phyloP scores from a whole-genome alignment of 2,329 filamentous ascomycete species.

The Coleophoma eucalyptorum region DNA sequence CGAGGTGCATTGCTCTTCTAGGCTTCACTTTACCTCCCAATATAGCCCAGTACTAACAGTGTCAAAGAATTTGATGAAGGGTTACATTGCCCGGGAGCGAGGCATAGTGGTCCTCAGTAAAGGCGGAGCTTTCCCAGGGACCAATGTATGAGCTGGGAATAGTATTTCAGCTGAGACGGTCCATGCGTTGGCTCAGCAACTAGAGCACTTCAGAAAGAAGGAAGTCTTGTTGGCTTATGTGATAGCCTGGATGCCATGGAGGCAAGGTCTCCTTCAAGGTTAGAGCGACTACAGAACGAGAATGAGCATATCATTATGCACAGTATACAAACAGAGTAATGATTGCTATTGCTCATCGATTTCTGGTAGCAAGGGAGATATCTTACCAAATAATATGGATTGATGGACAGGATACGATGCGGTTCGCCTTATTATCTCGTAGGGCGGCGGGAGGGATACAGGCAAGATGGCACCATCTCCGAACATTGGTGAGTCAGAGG shows the following conservation, averaged over 20 bases:
- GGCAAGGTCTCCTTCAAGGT: too few relatives aligned
- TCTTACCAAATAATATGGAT: too few relatives aligned
- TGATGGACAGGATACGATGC: too few relatives aligned
- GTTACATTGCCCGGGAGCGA: slow-evolving; percentile 90
- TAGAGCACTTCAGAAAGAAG: background rate
- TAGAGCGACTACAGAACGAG: too few relatives aligned
- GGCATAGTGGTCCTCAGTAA: slow-evolving; percentile 92
- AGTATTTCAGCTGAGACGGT: background rate
- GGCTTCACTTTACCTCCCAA: background rate
- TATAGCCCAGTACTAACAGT: background rate
- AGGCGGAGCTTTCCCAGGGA: slow-evolving; percentile 88
- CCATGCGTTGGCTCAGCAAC: slow-evolving; percentile 1
- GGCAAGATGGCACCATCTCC: background rate
- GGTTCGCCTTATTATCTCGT: background rate
- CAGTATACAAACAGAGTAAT: too few relatives aligned
- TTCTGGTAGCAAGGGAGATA: too few relatives aligned
- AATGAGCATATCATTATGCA: too few relatives aligned
- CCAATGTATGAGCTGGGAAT: slow-evolving; percentile 52
- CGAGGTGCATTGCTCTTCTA: too few relatives aligned
- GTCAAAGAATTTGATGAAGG: slow-evolving; percentile 67
- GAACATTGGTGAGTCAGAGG: too few relatives aligned
- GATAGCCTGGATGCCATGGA: too few relatives aligned
- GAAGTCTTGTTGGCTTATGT: too few relatives aligned
- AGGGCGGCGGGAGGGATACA: background rate
- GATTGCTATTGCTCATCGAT: too few relatives aligned